phyloP scores from a whole-genome alignment of 768 basidiomycete species.

The Lentinula guzmanii region DNA sequence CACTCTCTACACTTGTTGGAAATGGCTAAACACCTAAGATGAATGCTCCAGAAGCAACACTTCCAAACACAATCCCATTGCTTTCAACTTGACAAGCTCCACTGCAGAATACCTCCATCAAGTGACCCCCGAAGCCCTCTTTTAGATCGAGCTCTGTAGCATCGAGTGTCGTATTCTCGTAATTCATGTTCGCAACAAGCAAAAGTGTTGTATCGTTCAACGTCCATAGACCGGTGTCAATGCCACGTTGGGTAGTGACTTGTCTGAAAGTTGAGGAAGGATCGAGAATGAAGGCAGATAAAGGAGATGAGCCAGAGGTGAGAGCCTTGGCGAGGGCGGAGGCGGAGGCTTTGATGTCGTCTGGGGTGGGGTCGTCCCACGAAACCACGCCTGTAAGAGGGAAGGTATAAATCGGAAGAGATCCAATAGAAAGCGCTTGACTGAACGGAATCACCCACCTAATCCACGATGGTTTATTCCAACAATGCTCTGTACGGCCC shows the following conservation, averaged over 20 bases:
- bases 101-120: conserved; percentile 28
- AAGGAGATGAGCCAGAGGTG: conserved; percentile 20
- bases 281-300: conserved; percentile 41
- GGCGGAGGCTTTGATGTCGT: conserved; percentile 47
- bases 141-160: conserved; percentile 17
- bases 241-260: conserved; percentile 28
- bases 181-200: conserved; percentile 47
- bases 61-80: conserved; percentile 24
- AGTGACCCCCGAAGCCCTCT: conserved; percentile 7
- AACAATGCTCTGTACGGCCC: conserved; percentile 56
- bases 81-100: conserved; percentile 22
- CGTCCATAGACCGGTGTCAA: conserved; percentile 50
- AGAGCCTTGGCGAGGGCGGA: conserved; percentile 42
- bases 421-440: too few relatives aligned
- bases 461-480: conserved; percentile 68
- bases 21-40: conserved; percentile 11
- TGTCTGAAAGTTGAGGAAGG: conserved; percentile 34
- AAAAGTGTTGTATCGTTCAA: conserved; percentile 34
- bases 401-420: background rate
- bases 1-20: too few relatives aligned
- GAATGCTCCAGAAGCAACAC: conserved; percentile 35
- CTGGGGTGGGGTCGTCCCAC: conserved; percentile 48
- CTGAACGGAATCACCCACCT: conserved; percentile 25
- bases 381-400: conserved; percentile 33
- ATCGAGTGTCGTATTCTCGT: conserved; percentile 25